phyloP scores from a whole-genome alignment of 176 grass and related monocot species.

The Bromus sterilis region DNA sequence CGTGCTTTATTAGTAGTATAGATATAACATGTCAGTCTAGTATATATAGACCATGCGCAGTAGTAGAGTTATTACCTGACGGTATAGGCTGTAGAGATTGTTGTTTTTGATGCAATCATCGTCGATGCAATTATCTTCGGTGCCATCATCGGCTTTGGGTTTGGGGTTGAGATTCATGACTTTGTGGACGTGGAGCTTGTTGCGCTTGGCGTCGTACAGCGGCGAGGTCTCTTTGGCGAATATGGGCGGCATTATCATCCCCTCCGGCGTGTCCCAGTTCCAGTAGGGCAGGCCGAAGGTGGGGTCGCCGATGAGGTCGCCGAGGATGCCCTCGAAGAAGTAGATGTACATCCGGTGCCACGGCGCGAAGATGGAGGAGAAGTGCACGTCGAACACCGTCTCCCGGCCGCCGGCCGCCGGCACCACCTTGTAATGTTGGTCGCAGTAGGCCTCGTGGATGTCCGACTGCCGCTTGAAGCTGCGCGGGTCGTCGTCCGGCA shows the following conservation, averaged over 20 bases:
- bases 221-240: slow-evolving; percentile 5
- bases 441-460: neutral
- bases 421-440: neutral
- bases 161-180: slow-evolving; percentile 25
- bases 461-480: neutral
- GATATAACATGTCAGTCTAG: too few species aligned
- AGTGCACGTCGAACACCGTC: neutral
- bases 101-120: neutral
- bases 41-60: neutral
- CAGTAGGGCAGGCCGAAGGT: slow-evolving; percentile 56
- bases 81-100: neutral
- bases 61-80: neutral
- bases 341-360: slow-evolving; percentile 68
- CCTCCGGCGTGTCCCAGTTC: slow-evolving; percentile 49
- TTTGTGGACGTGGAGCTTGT: neutral
- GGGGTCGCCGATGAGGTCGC: slow-evolving; percentile 34
- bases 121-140: neutral
- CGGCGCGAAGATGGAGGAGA: slow-evolving; percentile 53
- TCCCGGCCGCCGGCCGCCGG: neutral
- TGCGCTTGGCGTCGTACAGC: slow-evolving; percentile 28
- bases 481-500: neutral
- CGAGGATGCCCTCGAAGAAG: slow-evolving; percentile 49
- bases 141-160: neutral
- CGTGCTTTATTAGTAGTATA: too few species aligned
- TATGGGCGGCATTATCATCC: slow-evolving; percentile 31